Conservation (phyloP, 192 early-diverging fungal species). For the Podila minutissima region DNA sequence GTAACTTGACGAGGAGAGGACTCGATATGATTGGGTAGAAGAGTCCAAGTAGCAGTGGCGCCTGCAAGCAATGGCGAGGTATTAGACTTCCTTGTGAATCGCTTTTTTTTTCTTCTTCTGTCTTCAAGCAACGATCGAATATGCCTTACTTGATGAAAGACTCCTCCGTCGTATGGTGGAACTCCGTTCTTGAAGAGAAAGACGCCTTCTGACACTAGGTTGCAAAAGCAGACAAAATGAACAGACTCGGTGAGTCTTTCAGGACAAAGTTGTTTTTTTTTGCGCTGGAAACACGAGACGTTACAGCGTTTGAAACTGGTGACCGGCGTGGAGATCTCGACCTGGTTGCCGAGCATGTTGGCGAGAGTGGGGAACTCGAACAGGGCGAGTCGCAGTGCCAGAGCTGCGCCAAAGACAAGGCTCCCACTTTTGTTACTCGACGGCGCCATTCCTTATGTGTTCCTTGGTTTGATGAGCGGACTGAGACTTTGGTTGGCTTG, state of each 20-base stretch:
- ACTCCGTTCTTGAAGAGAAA: conserved; percentile 78
- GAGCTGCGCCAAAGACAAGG: conserved; percentile 41
- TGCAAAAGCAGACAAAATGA: neutral
- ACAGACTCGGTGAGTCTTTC: neutral
- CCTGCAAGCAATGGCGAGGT: conserved; percentile 22
- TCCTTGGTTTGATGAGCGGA: neutral
- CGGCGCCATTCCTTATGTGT: neutral
- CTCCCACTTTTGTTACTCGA: neutral
- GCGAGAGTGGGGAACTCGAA: conserved; percentile 60
- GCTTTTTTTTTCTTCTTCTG: no score
- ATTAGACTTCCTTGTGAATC: neutral
- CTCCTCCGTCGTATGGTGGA: conserved; percentile 87
- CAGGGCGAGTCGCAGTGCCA: conserved; percentile 54
- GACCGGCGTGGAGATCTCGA: conserved; percentile 88
- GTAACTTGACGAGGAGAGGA: conserved; percentile 60
- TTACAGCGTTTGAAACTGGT: conserved; percentile 87
- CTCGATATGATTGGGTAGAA: conserved; percentile 70
- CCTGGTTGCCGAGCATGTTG: conserved; percentile 59
- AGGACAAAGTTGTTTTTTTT: neutral
- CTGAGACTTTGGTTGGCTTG: no score
- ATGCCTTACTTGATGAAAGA: conserved; percentile 87
- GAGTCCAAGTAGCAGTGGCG: conserved; percentile 79
- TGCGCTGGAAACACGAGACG: neutral
- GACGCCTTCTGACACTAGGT: conserved; percentile 85
- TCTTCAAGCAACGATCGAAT: neutral